Percentiles rank a stretch among this genome's conserved stretches.
These are phyloP conservation scores for Lepidium didymum DNA, from an alignment of 345 rosid species.

Conservation along the genomic window DNA sequence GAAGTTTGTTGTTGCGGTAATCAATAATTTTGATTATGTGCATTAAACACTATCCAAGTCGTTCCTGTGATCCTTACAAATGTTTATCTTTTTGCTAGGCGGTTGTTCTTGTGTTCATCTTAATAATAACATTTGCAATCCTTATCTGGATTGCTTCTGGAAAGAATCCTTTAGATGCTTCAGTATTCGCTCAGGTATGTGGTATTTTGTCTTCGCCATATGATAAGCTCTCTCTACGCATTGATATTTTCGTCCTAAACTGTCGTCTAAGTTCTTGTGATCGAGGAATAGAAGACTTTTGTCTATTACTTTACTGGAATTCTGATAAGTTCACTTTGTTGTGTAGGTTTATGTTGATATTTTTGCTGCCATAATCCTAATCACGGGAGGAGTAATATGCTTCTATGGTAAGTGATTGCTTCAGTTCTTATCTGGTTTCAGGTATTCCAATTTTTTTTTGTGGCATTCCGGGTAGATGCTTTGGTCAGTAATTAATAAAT, in stretches of 20 bases:
- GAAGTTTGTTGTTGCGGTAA: slow-evolving; percentile 52
- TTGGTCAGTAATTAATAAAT: background rate
- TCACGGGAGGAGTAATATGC: slow-evolving; percentile 31
- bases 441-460: background rate
- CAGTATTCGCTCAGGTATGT: slow-evolving; percentile 41
- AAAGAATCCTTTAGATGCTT: slow-evolving; percentile 40
- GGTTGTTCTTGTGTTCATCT: slow-evolving; percentile 36
- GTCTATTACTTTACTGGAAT: background rate
- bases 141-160: slow-evolving; percentile 56
- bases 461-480: background rate
- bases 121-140: slow-evolving; percentile 44
- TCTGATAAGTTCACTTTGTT: background rate
- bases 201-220: background rate
- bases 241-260: background rate
- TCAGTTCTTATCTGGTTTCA: background rate
- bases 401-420: slow-evolving; percentile 28
- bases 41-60: background rate
- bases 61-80: background rate
- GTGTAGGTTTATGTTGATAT: slow-evolving; percentile 30
- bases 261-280: background rate
- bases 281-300: background rate
- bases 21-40: background rate
- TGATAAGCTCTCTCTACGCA: background rate
- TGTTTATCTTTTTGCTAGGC: slow-evolving; percentile 27
- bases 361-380: slow-evolving; percentile 20